Conservation (phyloP, 2,329 filamentous ascomycete species). For the Aureobasidium sp. region DNA sequence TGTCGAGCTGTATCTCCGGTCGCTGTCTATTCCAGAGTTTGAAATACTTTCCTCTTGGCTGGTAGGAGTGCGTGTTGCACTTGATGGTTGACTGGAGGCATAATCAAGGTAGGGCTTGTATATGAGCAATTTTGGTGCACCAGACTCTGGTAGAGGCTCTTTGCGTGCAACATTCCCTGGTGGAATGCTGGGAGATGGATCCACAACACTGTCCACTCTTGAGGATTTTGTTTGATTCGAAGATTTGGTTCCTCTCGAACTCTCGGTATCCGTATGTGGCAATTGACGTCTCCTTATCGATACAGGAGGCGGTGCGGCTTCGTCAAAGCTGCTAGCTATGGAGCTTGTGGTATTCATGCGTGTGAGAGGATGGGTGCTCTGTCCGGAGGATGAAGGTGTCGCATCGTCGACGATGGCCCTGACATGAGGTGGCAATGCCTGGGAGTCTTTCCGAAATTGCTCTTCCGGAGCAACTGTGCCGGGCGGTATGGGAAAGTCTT, state of each 20-base stretch:
- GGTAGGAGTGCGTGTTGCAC: neutral
- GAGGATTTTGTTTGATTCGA: neutral
- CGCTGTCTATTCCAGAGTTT: neutral
- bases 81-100: neutral
- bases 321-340: slow-evolving; percentile 3
- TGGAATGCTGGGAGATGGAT: neutral
- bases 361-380: neutral
- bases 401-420: neutral
- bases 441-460: neutral
- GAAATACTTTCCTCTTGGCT: neutral
- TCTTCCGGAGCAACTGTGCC: neutral
- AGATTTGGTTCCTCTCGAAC: slow-evolving; percentile 1
- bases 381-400: neutral
- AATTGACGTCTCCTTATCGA: neutral
- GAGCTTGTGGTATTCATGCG: slow-evolving; percentile 2
- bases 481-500: neutral
- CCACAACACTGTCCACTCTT: slow-evolving; percentile 1
- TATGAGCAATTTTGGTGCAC: neutral
- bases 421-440: neutral
- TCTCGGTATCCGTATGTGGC: neutral
- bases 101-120: slow-evolving; percentile 12
- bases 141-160: neutral
- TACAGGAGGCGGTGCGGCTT: neutral
- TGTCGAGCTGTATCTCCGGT: slow-evolving; percentile 9
- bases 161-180: neutral